Conservation (phyloP, 805 yeast species). For the Cyberlindnera saturnus region DNA sequence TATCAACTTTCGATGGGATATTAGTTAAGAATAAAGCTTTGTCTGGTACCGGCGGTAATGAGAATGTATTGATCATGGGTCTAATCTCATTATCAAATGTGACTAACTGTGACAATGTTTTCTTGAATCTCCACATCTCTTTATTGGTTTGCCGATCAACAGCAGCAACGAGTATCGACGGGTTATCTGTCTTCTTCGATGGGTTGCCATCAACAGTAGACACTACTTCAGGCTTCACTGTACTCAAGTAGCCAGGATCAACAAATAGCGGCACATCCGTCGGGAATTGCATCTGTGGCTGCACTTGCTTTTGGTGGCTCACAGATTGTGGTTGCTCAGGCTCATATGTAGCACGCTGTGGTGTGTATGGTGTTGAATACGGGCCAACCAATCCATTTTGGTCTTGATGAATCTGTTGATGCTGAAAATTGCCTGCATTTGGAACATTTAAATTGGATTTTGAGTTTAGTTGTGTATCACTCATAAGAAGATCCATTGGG, state of each 20-base stretch:
- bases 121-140: constrained; percentile 72
- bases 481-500: not conserved
- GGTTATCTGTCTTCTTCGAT: constrained; percentile 46
- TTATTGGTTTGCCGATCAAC: constrained; percentile 54
- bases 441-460: constrained; percentile 14
- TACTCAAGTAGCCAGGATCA: constrained; percentile 52
- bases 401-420: constrained; percentile 10
- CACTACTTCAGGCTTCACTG: constrained; percentile 41
- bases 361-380: not conserved
- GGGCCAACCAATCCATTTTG: constrained; percentile 5
- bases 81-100: constrained; percentile 58
- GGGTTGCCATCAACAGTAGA: constrained; percentile 41
- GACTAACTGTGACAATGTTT: constrained; percentile 53
- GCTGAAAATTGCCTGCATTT: constrained; percentile 6
- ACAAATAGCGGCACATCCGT: constrained; percentile 45
- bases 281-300: constrained; percentile 6
- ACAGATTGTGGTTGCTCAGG: not conserved
- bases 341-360: not conserved
- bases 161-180: constrained; percentile 55
- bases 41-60: constrained; percentile 62
- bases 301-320: too few relatives aligned
- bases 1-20: constrained; percentile 60
- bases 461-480: constrained; percentile 3
- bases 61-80: constrained; percentile 38
- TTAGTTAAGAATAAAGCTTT: constrained; percentile 48